phyloP scores from a whole-genome alignment of 2,329 filamentous ascomycete genomes.

The Trichophyton schoenleinii region DNA sequence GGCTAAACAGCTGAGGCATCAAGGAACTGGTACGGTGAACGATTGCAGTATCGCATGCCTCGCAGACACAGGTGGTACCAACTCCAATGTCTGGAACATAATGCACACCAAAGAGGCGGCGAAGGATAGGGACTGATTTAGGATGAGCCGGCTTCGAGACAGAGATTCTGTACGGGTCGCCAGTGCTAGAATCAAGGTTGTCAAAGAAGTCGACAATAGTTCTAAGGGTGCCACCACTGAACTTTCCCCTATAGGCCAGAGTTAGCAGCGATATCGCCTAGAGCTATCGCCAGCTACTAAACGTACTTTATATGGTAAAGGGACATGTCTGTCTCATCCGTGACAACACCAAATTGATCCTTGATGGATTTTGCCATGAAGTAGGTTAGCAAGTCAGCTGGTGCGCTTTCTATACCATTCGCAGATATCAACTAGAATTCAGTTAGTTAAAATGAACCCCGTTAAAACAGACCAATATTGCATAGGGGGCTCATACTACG shows the following conservation, averaged over 20 bases:
- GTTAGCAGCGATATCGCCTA: background rate
- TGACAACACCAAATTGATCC: conserved; percentile 38
- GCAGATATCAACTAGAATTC: conserved; percentile 43
- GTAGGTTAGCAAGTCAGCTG: conserved; percentile 44
- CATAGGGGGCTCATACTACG: conserved; percentile 35
- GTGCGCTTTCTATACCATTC: conserved; percentile 49
- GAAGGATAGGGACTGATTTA: conserved; percentile 18
- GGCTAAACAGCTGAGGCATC: conserved; percentile 45
- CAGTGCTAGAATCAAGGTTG: conserved; percentile 28
- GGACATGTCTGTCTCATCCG: conserved; percentile 40
- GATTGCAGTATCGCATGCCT: conserved; percentile 42
- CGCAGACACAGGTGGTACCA: conserved; percentile 43
- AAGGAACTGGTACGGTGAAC: conserved; percentile 50
- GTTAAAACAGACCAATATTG: background rate
- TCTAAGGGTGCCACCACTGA: conserved; percentile 51
- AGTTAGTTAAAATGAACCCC: conserved; percentile 10
- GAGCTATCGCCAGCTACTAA: background rate
- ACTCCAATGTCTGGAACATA: conserved; percentile 45
- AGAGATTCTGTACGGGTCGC: conserved; percentile 37
- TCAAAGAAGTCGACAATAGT: conserved; percentile 49
- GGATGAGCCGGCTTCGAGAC: conserved; percentile 20
- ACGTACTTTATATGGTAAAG: conserved; percentile 43
- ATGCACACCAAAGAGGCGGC: conserved; percentile 38
- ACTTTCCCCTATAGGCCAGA: conserved; percentile 16
- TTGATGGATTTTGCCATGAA: conserved; percentile 42